These are phyloP conservation scores for Leccinum rimulosum DNA, from an alignment of 768 basidiomycete genomes.

Conservation along the genomic window DNA sequence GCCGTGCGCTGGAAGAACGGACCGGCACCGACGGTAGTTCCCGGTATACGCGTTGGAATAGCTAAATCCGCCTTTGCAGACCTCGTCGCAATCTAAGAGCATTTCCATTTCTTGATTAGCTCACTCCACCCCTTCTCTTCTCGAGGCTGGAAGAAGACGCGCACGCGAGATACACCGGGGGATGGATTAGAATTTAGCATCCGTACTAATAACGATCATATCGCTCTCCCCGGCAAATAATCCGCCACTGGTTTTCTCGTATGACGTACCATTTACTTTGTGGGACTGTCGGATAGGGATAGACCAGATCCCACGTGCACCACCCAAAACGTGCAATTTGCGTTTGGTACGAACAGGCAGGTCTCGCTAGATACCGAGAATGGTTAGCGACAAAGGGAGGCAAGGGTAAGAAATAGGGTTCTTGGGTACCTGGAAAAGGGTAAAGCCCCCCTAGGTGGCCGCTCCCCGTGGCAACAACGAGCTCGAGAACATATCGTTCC, in stretches of 20 bases:
- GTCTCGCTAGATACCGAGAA: conserved; percentile 50
- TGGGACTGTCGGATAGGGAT: conserved; percentile 71
- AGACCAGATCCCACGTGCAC: conserved; percentile 82
- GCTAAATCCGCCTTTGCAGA: conserved; percentile 58
- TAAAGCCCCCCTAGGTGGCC: conserved; percentile 76
- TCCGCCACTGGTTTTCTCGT: conserved; percentile 49
- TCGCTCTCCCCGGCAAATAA: conserved; percentile 51
- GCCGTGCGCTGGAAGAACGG: conserved; percentile 86
- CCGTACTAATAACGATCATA: conserved; percentile 81
- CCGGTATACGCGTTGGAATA: conserved; percentile 72
- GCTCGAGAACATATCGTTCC: conserved; percentile 75
- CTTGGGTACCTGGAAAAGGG: conserved; percentile 69
- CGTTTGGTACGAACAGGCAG: conserved; percentile 72
- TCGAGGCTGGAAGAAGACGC: conserved; percentile 22
- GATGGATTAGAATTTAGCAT: conserved; percentile 80
- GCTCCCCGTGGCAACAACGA: conserved; percentile 83
- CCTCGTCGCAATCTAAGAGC: conserved; percentile 61
- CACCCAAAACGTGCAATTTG: conserved; percentile 74
- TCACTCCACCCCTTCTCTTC: neutral
- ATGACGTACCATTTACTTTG: conserved; percentile 56
- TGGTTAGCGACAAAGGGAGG: neutral
- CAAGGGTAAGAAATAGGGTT: neutral
- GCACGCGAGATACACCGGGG: conserved; percentile 76
- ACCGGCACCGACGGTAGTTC: conserved; percentile 77
- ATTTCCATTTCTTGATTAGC: conserved; percentile 10